phyloP scores from a whole-genome alignment of 129 eudicot genomes.

The Sambucus nigra region DNA sequence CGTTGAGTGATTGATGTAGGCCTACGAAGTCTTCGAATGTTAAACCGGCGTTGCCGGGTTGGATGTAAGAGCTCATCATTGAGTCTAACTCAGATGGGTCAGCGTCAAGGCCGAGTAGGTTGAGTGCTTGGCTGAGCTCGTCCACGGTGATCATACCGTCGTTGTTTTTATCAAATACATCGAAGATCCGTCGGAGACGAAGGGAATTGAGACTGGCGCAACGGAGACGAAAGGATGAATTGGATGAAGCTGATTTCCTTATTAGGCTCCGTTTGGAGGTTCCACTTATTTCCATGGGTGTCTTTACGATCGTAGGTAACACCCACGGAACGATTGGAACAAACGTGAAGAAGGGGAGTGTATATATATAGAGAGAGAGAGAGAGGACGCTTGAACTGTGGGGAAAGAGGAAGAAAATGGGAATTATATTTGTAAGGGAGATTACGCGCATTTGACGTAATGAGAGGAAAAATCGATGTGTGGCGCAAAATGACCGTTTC shows the following conservation, averaged over 20 bases:
- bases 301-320: too few species aligned
- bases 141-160: constrained; percentile 51
- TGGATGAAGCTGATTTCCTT: neutral
- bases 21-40: constrained; percentile 54
- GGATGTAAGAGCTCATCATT: constrained; percentile 38
- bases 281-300: too few species aligned
- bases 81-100: constrained; percentile 35
- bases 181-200: constrained; percentile 76
- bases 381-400: too few species aligned
- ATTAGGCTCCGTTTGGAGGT: too few species aligned
- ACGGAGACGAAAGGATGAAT: constrained; percentile 46
- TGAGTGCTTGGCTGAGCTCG: constrained; percentile 58
- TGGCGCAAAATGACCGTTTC: too few species aligned
- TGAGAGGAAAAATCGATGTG: too few species aligned
- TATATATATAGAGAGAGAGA: too few species aligned
- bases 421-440: too few species aligned
- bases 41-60: constrained; percentile 49
- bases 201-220: constrained; percentile 65
- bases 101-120: constrained; percentile 48
- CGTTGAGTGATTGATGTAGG: constrained; percentile 47
- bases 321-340: too few species aligned
- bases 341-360: too few species aligned
- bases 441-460: too few species aligned
- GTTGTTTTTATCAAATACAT: constrained; percentile 55
- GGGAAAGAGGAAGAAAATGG: too few species aligned